A percentile compares a stretch with the other conserved stretches of the same genome.
These are phyloP conservation scores for Phytophthora foliorum DNA, from an alignment of 352 stramenopile genomes.

Conservation along the genomic window DNA sequence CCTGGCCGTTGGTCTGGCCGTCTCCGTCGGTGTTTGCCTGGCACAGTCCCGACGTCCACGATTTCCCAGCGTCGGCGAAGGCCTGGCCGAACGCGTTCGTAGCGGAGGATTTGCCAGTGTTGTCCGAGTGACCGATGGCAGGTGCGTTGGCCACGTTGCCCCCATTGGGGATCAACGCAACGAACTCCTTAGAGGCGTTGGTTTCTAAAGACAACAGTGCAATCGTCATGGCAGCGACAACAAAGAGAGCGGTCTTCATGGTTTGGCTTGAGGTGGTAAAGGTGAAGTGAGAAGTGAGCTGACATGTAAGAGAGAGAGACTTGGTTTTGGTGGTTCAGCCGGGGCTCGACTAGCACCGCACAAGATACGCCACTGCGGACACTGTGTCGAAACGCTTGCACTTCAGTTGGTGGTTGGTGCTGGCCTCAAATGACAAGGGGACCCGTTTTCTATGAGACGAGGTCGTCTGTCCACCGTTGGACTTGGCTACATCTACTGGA, in stretches of 20 bases:
- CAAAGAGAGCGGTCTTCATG: slow-evolving; percentile 15
- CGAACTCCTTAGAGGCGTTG: slow-evolving; percentile 28
- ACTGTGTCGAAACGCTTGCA: too few species aligned
- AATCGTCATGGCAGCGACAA: neutral
- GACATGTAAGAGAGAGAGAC: neutral
- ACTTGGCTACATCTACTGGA: slow-evolving; percentile 7
- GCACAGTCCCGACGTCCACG: slow-evolving; percentile 19
- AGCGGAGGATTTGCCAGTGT: slow-evolving; percentile 8
- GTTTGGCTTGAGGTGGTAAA: neutral
- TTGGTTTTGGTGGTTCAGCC: slow-evolving; percentile 21
- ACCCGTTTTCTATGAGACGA: neutral
- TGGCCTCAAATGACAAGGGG: slow-evolving; percentile 19
- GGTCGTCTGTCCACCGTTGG: slow-evolving; percentile 19
- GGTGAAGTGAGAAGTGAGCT: slow-evolving; percentile 22
- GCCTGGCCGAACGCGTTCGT: slow-evolving; percentile 23
- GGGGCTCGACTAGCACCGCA: neutral
- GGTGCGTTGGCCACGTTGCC: slow-evolving; percentile 17
- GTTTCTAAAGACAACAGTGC: neutral
- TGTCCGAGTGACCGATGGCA: slow-evolving; percentile 23
- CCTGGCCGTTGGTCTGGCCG: slow-evolving; percentile 23
- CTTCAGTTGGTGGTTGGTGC: too few species aligned
- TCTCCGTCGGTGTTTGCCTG: slow-evolving; percentile 23
- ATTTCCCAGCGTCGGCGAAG: slow-evolving; percentile 17
- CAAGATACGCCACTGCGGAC: too few species aligned
- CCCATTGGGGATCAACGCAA: slow-evolving; percentile 35